Conservation (phyloP, 225 moss, liverwort and hornwort genomes). For the Ulota crispa region DNA sequence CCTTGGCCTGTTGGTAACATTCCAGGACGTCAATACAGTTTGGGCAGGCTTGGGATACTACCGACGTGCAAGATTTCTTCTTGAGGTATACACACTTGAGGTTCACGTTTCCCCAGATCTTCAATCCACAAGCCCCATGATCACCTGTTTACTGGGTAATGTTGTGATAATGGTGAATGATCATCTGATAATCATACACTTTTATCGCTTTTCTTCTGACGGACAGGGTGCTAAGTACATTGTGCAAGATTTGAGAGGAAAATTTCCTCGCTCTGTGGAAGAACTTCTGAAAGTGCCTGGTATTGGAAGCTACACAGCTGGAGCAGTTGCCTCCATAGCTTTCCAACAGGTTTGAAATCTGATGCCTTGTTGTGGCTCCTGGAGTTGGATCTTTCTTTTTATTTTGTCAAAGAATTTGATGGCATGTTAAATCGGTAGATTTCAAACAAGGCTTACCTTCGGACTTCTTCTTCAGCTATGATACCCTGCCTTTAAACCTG, state of each 20-base stretch:
- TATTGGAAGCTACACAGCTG: constrained; percentile 91
- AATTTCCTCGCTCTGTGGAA: constrained; percentile 64
- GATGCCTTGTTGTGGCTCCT: constrained; percentile 4
- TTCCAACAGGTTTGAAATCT: constrained; percentile 60
- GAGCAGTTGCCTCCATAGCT: constrained; percentile 95
- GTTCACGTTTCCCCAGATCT: constrained; percentile 3
- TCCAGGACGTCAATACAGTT: constrained; percentile 83
- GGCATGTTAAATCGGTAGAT: neutral
- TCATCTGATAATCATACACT: neutral
- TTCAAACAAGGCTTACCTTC: neutral
- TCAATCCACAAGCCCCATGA: neutral
- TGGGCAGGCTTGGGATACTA: constrained; percentile 99
- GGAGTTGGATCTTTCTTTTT: neutral
- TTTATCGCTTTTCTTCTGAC: constrained; percentile 11
- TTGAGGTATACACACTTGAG: constrained; percentile 62
- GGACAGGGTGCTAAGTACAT: constrained; percentile 86
- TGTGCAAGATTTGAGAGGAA: constrained; percentile 49
- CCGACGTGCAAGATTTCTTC: constrained; percentile 85
- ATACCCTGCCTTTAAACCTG: neutral
- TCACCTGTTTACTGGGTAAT: neutral
- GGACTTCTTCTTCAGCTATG: neutral
- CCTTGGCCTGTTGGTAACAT: constrained; percentile 35
- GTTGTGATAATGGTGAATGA: neutral
- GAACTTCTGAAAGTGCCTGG: constrained; percentile 82
- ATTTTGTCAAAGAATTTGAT: neutral